These are phyloP conservation scores for Craterostigma plantagineum DNA, from an alignment of 257 asterid species.

Conservation along the genomic window DNA sequence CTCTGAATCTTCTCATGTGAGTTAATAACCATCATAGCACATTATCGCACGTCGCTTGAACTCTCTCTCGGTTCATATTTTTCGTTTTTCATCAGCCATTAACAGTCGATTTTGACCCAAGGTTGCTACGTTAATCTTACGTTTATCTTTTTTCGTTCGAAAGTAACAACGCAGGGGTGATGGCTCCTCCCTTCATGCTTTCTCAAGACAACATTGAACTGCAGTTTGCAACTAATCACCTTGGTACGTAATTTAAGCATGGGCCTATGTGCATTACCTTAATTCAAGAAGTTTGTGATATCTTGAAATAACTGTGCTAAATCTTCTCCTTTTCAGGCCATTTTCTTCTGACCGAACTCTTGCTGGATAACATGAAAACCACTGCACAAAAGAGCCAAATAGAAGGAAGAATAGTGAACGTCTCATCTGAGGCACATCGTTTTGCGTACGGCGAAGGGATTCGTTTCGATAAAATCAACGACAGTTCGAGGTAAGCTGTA, in stretches of 20 bases:
- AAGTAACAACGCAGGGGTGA: background rate
- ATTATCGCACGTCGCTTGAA: no score
- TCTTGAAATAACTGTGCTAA: no score
- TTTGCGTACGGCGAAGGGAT: background rate
- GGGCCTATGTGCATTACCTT: no score
- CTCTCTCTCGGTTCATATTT: no score
- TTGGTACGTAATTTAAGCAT: no score
- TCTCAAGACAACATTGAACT: background rate
- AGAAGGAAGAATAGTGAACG: conserved; percentile 2
- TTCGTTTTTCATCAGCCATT: no score
- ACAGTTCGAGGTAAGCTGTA: background rate
- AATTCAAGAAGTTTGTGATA: no score
- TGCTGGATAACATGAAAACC: background rate
- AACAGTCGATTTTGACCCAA: no score
- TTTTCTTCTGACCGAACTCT: conserved; percentile 1
- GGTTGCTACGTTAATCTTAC: no score
- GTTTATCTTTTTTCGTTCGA: no score
- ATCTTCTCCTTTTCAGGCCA: background rate
- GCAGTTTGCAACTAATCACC: no score
- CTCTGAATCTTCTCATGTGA: background rate
- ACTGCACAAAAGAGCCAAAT: background rate
- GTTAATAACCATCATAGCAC: no score
- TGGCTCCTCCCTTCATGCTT: background rate
- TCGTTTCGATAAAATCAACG: background rate
- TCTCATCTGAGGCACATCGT: conserved; percentile 1